A percentile compares a stretch with the other conserved stretches of the same genome.
Conservation (phyloP, 306 rosid genomes). For the Casuarina cunninghamiana region DNA sequence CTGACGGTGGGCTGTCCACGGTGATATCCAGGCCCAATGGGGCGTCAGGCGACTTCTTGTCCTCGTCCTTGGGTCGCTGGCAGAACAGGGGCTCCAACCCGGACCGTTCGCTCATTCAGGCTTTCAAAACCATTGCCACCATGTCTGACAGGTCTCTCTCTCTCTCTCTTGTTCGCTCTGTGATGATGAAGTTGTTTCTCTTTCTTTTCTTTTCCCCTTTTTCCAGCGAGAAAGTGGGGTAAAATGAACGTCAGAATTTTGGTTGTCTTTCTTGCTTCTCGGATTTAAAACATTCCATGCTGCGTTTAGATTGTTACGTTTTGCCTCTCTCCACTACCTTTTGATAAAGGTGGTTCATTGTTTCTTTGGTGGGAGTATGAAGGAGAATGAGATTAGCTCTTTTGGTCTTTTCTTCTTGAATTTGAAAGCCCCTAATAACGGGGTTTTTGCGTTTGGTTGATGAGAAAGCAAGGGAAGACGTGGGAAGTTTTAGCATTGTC, state of each 20-base stretch:
- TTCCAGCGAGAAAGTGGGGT: background rate
- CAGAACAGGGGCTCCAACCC: conserved; percentile 95
- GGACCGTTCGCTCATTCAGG: conserved; percentile 79
- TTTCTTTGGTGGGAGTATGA: no score
- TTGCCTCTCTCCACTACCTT: background rate
- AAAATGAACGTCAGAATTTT: background rate
- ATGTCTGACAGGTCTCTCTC: conserved; percentile 82
- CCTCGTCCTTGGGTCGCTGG: conserved; percentile 90
- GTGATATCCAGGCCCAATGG: conserved; percentile 87
- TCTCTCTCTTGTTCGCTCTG: background rate
- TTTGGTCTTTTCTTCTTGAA: background rate
- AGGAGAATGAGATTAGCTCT: no score
- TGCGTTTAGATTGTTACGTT: background rate
- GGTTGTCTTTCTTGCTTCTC: background rate
- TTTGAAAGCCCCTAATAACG: background rate
- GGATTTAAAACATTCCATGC: background rate
- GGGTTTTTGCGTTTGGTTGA: background rate
- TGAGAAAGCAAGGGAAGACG: background rate
- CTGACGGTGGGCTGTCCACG: conserved; percentile 82
- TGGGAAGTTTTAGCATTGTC: background rate
- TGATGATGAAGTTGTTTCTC: background rate
- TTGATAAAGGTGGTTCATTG: no score
- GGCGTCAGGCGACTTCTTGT: conserved; percentile 68
- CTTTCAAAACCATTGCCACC: conserved; percentile 87
- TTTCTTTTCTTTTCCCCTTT: background rate